A percentile compares a stretch with the other conserved stretches of the same genome.
Conservation (phyloP, 192 early-diverging fungal species). For the Geranomyces michiganensis region DNA sequence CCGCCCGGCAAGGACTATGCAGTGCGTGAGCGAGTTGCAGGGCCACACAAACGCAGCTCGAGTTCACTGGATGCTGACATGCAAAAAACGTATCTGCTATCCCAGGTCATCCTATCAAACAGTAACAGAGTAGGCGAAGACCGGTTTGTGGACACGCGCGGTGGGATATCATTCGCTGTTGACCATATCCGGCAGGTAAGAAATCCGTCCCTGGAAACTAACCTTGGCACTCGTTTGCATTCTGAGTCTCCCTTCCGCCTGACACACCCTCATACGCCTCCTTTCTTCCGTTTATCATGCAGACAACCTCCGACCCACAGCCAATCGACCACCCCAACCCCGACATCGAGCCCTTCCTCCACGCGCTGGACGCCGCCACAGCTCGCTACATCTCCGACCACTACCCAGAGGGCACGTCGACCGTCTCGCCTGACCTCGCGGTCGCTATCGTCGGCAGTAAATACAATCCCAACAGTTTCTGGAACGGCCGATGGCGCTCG, state of each 20-base stretch:
- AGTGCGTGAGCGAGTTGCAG: too few species aligned
- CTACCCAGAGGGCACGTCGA: constrained; percentile 72
- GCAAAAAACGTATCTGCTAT: not conserved
- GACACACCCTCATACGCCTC: too few species aligned
- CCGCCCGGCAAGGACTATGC: constrained; percentile 67
- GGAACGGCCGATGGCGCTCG: constrained; percentile 47
- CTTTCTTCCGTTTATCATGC: not conserved
- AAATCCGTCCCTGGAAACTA: too few species aligned
- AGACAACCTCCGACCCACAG: constrained; percentile 58
- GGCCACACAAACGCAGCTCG: too few species aligned
- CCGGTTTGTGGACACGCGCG: constrained; percentile 76
- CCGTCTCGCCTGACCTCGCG: constrained; percentile 65
- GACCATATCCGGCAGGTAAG: constrained; percentile 71
- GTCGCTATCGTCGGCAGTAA: constrained; percentile 84
- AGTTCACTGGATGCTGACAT: too few species aligned
- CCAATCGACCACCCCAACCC: constrained; percentile 34
- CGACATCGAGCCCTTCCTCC: constrained; percentile 43
- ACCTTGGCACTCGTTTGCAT: too few species aligned
- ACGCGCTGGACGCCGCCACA: constrained; percentile 67
- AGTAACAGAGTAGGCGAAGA: constrained; percentile 49
- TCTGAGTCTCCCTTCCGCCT: too few species aligned
- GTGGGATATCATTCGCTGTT: constrained; percentile 69
- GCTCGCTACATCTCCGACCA: constrained; percentile 72
- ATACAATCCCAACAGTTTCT: constrained; percentile 91
- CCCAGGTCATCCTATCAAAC: constrained; percentile 75